phyloP scores from a whole-genome alignment of 2,329 filamentous ascomycete species.

The Nothomitra cinnamomea region DNA sequence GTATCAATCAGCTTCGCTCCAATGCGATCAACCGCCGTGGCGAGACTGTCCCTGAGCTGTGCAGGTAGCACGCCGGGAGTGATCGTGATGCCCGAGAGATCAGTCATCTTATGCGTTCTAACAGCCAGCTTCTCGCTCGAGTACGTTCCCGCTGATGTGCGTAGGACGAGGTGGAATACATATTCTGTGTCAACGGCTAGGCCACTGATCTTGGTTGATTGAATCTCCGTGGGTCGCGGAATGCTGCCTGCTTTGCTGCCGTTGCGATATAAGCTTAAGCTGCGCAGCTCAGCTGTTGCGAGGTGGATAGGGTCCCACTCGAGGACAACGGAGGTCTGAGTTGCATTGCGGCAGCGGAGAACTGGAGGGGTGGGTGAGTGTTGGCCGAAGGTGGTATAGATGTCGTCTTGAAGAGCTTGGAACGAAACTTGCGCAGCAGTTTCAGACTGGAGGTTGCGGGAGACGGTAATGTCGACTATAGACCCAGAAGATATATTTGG shows the following conservation, averaged over 20 bases:
- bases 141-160: conserved; percentile 79
- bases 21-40: conserved; percentile 65
- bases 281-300: conserved; percentile 80
- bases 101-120: conserved; percentile 96
- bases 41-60: conserved; percentile 53
- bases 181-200: conserved; percentile 95
- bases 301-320: conserved; percentile 95
- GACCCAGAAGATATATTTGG: conserved; percentile 89
- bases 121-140: conserved; percentile 70
- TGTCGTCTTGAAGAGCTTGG: conserved; percentile 70
- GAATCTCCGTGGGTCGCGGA: conserved; percentile 68
- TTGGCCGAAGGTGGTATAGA: conserved; percentile 73
- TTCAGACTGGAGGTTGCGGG: conserved; percentile 72
- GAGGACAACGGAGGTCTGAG: conserved; percentile 93
- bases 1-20: conserved; percentile 81
- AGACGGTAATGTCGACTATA: conserved; percentile 94
- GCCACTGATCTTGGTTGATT: conserved; percentile 91
- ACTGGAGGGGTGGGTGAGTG: conserved; percentile 58
- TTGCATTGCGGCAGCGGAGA: conserved; percentile 88
- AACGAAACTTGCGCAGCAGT: conserved; percentile 57
- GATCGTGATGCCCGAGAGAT: conserved; percentile 86
- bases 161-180: conserved; percentile 78
- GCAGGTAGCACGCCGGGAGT: conserved; percentile 74
- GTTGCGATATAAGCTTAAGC: conserved; percentile 83
- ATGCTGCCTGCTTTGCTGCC: conserved; percentile 93